These are phyloP conservation scores for Paecilomyces variotii DNA, from an alignment of 2,329 filamentous ascomycete genomes.

Conservation along the genomic window DNA sequence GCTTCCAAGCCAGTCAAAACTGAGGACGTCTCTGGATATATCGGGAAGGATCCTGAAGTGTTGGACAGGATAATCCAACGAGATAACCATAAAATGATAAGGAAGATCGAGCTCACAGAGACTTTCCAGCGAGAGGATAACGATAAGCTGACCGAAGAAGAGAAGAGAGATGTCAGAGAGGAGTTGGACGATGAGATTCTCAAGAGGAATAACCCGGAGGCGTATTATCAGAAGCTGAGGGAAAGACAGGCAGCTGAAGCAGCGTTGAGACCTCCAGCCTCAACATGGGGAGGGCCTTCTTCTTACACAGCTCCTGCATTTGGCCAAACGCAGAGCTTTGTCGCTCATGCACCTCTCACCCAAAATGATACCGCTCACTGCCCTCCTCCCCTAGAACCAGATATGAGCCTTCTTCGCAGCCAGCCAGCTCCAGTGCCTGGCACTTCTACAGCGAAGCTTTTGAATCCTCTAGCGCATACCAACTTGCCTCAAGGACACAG, in stretches of 20 bases:
- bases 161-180: constrained; percentile 48
- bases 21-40: constrained; percentile 45
- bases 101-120: constrained; percentile 57
- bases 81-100: constrained; percentile 18
- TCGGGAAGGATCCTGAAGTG: constrained; percentile 52
- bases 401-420: constrained; percentile 5
- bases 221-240: constrained; percentile 17
- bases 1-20: constrained; percentile 46
- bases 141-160: constrained; percentile 55
- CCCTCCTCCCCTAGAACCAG: constrained; percentile 16
- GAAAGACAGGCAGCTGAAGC: constrained; percentile 9
- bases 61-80: constrained; percentile 47
- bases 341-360: neutral
- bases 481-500: neutral
- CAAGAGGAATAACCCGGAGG: constrained; percentile 28
- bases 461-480: neutral
- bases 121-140: constrained; percentile 64
- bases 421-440: neutral
- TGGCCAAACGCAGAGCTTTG: neutral
- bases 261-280: neutral
- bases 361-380: constrained; percentile 2
- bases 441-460: neutral
- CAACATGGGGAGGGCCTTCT: neutral
- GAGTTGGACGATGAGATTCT: constrained; percentile 35
- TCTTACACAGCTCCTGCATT: neutral